Conservation (phyloP, 768 basidiomycete species). For the Lentinula aciculospora region DNA sequence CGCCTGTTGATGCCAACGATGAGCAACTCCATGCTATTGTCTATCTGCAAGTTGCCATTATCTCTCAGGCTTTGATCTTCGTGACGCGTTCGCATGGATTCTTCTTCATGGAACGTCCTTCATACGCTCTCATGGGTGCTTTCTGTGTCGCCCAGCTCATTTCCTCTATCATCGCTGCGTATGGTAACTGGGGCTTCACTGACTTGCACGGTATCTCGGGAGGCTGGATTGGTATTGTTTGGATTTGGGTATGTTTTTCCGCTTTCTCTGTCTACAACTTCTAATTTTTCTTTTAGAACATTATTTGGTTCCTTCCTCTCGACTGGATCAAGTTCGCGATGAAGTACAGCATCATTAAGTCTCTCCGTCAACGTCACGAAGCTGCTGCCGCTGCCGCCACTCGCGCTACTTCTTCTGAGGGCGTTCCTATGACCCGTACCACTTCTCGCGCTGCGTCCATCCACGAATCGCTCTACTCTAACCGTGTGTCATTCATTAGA, state of each 20-base stretch:
- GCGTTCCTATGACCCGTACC: constrained; percentile 78
- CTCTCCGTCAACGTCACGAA: constrained; percentile 62
- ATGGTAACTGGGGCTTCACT: constrained; percentile 94
- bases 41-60: constrained; percentile 97
- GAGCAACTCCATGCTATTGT: constrained; percentile 81
- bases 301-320: constrained; percentile 93
- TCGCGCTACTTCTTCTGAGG: constrained; percentile 33
- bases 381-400: constrained; percentile 33
- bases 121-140: constrained; percentile 79
- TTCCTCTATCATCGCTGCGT: constrained; percentile 93
- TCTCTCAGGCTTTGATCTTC: constrained; percentile 97
- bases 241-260: constrained; percentile 77
- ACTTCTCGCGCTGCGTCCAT: constrained; percentile 85
- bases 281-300: constrained; percentile 51
- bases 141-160: constrained; percentile 93
- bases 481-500: constrained; percentile 90
- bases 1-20: constrained; percentile 51
- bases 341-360: constrained; percentile 90
- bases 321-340: constrained; percentile 96
- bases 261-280: neutral
- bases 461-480: constrained; percentile 91
- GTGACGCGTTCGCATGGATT: constrained; percentile 91
- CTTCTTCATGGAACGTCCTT: constrained; percentile 97
- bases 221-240: constrained; percentile 95
- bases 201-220: constrained; percentile 74